These are phyloP conservation scores for Pseudomassariella vexata DNA, from an alignment of 2,329 filamentous ascomycete species.

Conservation along the genomic window DNA sequence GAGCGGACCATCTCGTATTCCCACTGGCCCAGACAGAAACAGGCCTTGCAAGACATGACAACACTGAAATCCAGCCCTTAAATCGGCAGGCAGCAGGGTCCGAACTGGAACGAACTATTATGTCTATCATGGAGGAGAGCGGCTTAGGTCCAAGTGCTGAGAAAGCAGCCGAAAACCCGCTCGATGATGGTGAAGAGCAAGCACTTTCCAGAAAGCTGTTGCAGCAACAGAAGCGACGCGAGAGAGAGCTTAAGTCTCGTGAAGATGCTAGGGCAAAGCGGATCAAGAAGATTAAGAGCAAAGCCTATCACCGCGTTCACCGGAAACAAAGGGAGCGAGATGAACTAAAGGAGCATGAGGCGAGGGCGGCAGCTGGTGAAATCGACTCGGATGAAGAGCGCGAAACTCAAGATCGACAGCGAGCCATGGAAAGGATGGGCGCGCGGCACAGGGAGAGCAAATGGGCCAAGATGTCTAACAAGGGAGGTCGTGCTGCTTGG, in stretches of 20 bases:
- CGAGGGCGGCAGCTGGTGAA: conserved; percentile 50
- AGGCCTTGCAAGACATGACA: conserved; percentile 49
- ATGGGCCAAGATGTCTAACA: conserved; percentile 82
- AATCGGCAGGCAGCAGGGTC: conserved; percentile 62
- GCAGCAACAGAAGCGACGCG: conserved; percentile 68
- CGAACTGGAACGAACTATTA: conserved; percentile 79
- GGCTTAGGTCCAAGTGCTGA: conserved; percentile 58
- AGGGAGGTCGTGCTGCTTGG: conserved; percentile 76
- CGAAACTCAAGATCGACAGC: conserved; percentile 61
- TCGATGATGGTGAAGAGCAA: conserved; percentile 64
- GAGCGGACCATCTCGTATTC: conserved; percentile 85
- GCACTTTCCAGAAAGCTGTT: conserved; percentile 68
- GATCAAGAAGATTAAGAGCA: conserved; percentile 99
- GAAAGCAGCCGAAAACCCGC: conserved; percentile 51
- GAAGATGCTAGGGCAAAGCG: conserved; percentile 85
- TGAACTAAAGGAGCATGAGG: conserved; percentile 46
- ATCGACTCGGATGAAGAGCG: conserved; percentile 61
- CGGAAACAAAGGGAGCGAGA: conserved; percentile 62
- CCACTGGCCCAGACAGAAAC: conserved; percentile 71
- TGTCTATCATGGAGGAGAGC: conserved; percentile 84
- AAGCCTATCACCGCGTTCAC: conserved; percentile 87
- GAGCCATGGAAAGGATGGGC: conserved; percentile 81
- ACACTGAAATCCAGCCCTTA: conserved; percentile 59
- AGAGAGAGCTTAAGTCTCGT: conserved; percentile 79
- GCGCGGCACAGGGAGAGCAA: conserved; percentile 82